phyloP scores from a whole-genome alignment of 495 filamentous ascomycete genomes.

The Podospora fimiseda region DNA sequence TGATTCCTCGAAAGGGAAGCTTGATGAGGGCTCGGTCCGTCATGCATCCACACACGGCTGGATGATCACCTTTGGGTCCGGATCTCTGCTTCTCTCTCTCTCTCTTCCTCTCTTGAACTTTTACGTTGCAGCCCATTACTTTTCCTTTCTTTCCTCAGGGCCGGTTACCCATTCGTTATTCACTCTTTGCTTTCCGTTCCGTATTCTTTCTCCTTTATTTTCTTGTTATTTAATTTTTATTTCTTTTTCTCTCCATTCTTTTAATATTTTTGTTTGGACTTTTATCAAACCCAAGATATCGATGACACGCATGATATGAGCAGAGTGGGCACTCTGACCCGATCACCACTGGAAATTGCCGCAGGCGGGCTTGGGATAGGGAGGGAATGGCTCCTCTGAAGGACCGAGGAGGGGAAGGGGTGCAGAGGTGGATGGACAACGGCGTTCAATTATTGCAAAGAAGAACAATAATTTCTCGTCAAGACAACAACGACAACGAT shows the following conservation, averaged over 20 bases:
- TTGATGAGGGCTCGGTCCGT: conserved; percentile 17
- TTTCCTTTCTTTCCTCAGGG: conserved; percentile 22
- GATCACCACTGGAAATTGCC: conserved; percentile 11
- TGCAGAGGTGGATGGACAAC: conserved; percentile 7
- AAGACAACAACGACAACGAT: conserved; percentile 8
- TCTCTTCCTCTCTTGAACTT: conserved; percentile 17
- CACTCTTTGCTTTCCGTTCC: conserved; percentile 11
- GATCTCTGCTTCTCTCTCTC: conserved; percentile 28
- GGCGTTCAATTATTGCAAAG: conserved; percentile 4
- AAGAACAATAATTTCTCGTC: conserved; percentile 5
- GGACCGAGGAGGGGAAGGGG: conserved; percentile 1
- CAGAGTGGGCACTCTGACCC: conserved; percentile 15
- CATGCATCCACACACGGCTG: conserved; percentile 21
- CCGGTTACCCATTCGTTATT: conserved; percentile 21
- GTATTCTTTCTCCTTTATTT: conserved; percentile 24
- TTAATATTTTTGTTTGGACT: background rate
- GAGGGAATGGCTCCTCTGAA: conserved; percentile 28
- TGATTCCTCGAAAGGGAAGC: conserved; percentile 15
- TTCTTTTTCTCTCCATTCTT: conserved; percentile 10
- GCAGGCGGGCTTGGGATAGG: conserved; percentile 17
- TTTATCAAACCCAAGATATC: background rate
- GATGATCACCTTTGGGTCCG: conserved; percentile 14
- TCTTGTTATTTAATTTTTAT: background rate
- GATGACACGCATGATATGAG: conserved; percentile 7
- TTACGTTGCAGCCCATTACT: conserved; percentile 9